Evolutionary conservation across 169 alveolate species (phyloP).

Genomic region (Plasmodium knowlesi): DNA sequence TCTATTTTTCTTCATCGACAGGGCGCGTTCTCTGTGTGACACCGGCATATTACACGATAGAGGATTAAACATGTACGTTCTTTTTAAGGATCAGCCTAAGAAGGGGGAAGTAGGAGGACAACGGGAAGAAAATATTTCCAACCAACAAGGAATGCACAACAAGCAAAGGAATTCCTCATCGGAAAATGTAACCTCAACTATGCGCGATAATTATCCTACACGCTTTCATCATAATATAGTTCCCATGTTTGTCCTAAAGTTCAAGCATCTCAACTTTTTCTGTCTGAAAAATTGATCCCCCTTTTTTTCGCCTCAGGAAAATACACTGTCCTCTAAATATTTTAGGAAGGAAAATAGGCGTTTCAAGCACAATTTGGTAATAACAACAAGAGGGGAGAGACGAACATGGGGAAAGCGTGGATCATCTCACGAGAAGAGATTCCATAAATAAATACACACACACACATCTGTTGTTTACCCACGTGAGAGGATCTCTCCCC

Average conservation of each 20-base stretch:
- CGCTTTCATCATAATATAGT: neutral
- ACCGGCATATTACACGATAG: neutral
- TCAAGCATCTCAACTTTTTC: neutral
- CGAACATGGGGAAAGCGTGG: neutral
- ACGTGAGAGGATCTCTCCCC: neutral
- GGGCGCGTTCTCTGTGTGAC: neutral
- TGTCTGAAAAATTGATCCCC: neutral
- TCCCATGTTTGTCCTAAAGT: neutral
- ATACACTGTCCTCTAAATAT: conserved; percentile 54
- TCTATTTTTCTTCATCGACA: neutral
- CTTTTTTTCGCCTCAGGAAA: conserved; percentile 27
- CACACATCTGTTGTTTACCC: neutral
- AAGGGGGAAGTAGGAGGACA: conserved; percentile 16
- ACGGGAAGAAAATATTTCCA: neutral
- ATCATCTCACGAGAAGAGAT: neutral
- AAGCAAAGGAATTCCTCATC: conserved; percentile 38
- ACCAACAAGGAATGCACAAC: neutral
- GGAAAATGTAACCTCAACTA: conserved; percentile 26
- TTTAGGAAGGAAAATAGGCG: conserved; percentile 63
- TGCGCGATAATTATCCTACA: neutral
- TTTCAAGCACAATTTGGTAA: conserved; percentile 53
- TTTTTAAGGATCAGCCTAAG: conserved; percentile 56
- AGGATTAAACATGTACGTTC: conserved; percentile 34
- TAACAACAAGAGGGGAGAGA: neutral
- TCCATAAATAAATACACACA: neutral